A percentile compares a stretch with the other conserved stretches of the same genome.
Evolutionary conservation across 1,284 basidiomycete species (phyloP).

Genomic region (Moniliophthora roreri): DNA sequence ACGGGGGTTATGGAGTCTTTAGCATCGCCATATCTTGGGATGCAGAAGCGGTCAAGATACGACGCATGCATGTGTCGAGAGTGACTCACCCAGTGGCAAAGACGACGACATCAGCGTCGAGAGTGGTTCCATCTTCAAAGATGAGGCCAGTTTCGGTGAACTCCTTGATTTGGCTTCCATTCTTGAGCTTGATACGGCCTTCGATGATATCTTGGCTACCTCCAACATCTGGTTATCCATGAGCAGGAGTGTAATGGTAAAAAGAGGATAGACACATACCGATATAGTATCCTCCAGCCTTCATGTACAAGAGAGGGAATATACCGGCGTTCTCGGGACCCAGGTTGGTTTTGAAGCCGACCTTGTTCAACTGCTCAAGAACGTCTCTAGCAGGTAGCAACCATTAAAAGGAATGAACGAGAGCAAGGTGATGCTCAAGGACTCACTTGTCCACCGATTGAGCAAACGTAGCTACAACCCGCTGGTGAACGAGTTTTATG

Average conservation of each 20-base stretch:
- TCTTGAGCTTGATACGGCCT: slow-evolving; percentile 76
- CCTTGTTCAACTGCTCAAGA: slow-evolving; percentile 52
- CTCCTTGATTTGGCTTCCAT: slow-evolving; percentile 50
- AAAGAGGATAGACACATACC: slow-evolving; percentile 24
- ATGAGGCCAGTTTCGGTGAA: slow-evolving; percentile 57
- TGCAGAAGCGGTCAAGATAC: not conserved
- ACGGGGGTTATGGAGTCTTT: slow-evolving; percentile 40
- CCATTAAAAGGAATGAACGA: not conserved
- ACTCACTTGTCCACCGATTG: slow-evolving; percentile 48
- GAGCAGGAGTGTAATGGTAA: not conserved
- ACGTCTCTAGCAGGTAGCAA: slow-evolving; percentile 38
- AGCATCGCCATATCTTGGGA: slow-evolving; percentile 32
- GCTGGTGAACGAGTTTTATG: slow-evolving; percentile 42
- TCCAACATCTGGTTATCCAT: slow-evolving; percentile 54
- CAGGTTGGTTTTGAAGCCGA: slow-evolving; percentile 58
- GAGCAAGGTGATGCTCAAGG: not conserved
- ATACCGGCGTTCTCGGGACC: slow-evolving; percentile 56
- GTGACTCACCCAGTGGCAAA: slow-evolving; percentile 58
- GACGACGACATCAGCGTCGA: slow-evolving; percentile 68
- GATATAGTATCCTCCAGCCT: slow-evolving; percentile 40
- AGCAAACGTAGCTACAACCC: slow-evolving; percentile 46
- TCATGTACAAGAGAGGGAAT: slow-evolving; percentile 29
- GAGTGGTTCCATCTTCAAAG: slow-evolving; percentile 65
- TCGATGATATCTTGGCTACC: slow-evolving; percentile 65
- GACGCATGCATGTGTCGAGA: not conserved